Base-by-base conservation (phyloP, 2,329 filamentous ascomycete genomes). In the Fusarium sp. region DNA sequence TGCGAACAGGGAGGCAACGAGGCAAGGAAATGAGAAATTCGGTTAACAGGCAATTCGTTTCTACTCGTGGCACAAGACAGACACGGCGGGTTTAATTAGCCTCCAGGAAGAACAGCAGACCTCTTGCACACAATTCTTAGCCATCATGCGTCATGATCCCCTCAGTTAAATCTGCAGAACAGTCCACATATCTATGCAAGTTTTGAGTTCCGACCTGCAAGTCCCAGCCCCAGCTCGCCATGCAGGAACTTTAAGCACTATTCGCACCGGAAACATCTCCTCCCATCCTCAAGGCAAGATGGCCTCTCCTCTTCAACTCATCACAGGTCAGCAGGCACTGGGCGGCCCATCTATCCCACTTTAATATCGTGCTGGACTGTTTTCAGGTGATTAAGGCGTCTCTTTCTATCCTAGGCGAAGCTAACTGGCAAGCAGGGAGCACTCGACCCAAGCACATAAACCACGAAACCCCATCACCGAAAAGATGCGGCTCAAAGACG, bases 11-110 rank as follows among this genome's bases (percentile, higher is more conserved):
- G 5, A 38, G 44, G 0, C 44, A 44, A 5, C 55, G 27, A 9
- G 65, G 67, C 0, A 69, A 27, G 12, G 62, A 44, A 31, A 69
- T 51, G 53, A 46, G 22, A 1, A 17, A 9, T 7, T 61, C 27
- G 0, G 16, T 70, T 2, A 38, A 57, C 0, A 49, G n/a, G 31
- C 10, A 46, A 12, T 11, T 61, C 6, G 1, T 61, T 4, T 6
- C 38, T 20, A 1, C 17, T 0, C n/a, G 51, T 9, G 11, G 35
- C 6, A 20, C 36, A 16, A 56, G 22, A n/a, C 22, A 8, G 11
- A 14, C 42, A 1, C 17, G 16, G 10, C 14, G 22, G 8, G 17
- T 6, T 29, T 49, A 57, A 35, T 40, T 29, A 4, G 4, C 12
- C 17, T 2, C 20, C 6, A 3, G 7, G 8, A 46, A 44, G 42